Evolutionary conservation across 352 stramenopile species (phyloP).

Genomic region (Globisporangium nunn): DNA sequence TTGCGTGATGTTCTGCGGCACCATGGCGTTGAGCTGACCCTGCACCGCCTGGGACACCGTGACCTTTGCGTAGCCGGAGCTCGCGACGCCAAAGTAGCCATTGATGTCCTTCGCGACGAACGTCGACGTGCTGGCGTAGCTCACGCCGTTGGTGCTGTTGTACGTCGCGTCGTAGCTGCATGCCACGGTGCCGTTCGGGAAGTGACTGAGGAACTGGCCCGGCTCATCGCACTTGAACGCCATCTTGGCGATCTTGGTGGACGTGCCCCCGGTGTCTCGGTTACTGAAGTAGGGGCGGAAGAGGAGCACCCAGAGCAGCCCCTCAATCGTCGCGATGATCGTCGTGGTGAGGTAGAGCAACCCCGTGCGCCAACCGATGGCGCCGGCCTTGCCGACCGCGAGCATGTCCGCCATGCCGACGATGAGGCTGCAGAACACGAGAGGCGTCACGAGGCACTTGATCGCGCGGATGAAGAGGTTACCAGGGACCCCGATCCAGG

Average conservation of each 20-base stretch:
- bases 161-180: conserved; percentile 13
- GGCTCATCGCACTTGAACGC: conserved; percentile 14
- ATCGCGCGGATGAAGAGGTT: conserved; percentile 44
- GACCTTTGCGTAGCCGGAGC: conserved; percentile 4
- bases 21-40: conserved; percentile 23
- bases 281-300: conserved; percentile 26
- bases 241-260: conserved; percentile 4
- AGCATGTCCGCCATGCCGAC: conserved; percentile 38
- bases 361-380: conserved; percentile 21
- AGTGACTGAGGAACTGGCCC: conserved; percentile 16
- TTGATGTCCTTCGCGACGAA: conserved; percentile 31
- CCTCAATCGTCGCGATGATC: conserved; percentile 20
- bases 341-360: conserved; percentile 31
- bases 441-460: conserved; percentile 31
- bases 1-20: conserved; percentile 32
- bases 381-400: conserved; percentile 22
- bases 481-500: conserved; percentile 30
- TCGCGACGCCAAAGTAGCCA: conserved; percentile 13
- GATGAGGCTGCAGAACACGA: conserved; percentile 40
- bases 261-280: conserved; percentile 3
- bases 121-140: conserved; percentile 5
- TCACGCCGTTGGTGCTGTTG: conserved; percentile 11
- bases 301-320: conserved; percentile 24
- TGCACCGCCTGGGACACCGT: conserved; percentile 23
- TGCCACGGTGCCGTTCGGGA: conserved; percentile 2